phyloP scores from a whole-genome alignment of 2,329 filamentous ascomycete genomes.

The Colletotrichum salicis region DNA sequence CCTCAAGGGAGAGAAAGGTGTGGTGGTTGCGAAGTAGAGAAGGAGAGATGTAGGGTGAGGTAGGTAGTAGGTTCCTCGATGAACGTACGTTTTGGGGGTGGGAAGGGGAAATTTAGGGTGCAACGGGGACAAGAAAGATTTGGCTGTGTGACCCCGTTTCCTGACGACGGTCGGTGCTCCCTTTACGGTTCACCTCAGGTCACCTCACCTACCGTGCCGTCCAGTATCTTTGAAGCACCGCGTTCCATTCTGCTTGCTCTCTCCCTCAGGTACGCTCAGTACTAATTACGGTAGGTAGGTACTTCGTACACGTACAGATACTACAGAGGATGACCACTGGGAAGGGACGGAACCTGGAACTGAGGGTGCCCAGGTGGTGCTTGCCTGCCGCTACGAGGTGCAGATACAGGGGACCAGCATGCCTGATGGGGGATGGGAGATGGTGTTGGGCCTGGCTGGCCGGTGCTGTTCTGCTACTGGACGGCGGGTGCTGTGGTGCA shows the following conservation, averaged over 20 bases:
- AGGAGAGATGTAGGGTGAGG: background rate
- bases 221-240: background rate
- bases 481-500: background rate
- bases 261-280: background rate
- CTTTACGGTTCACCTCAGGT: background rate
- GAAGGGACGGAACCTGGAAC: background rate
- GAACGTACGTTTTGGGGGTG: conserved; percentile 33
- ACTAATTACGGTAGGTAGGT: background rate
- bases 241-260: background rate
- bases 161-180: conserved; percentile 21
- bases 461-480: conserved; percentile 10
- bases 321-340: background rate
- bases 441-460: background rate
- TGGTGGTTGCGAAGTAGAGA: conserved; percentile 30
- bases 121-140: conserved; percentile 32
- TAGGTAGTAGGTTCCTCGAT: conserved; percentile 20
- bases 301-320: background rate
- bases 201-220: background rate
- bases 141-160: conserved; percentile 30
- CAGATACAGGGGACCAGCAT: conserved; percentile 8
- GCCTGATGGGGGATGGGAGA: background rate
- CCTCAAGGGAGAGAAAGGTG: conserved; percentile 32
- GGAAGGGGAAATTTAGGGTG: conserved; percentile 38
- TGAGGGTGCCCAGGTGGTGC: background rate
- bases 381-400: background rate